Evolutionary conservation across 768 basidiomycete genomes (phyloP).

Genomic region (Pleurotus djamor): DNA sequence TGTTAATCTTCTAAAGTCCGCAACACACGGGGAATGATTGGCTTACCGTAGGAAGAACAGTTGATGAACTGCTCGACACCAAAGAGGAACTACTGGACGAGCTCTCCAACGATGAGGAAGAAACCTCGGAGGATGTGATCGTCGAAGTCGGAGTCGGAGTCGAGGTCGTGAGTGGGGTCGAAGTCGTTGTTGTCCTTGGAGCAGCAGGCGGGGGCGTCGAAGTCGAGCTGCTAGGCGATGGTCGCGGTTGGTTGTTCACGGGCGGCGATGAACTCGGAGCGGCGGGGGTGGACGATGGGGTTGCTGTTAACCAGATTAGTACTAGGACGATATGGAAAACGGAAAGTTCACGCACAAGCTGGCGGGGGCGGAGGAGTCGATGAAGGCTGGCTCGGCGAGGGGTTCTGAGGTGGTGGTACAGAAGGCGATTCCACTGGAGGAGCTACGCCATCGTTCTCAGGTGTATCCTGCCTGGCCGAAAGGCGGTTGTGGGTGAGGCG

Average conservation of each 20-base stretch:
- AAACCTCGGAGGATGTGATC: background rate
- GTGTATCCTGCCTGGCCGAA: background rate
- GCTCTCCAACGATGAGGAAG: background rate
- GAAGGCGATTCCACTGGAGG: background rate
- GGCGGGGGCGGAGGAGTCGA: background rate
- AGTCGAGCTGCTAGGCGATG: background rate
- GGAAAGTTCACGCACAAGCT: background rate
- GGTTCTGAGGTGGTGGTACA: background rate
- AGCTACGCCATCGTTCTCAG: background rate
- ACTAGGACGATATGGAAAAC: background rate
- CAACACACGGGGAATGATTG: too few species aligned
- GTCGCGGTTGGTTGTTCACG: background rate
- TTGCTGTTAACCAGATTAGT: background rate
- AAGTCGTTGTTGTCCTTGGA: background rate
- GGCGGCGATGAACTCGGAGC: background rate
- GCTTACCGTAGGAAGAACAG: background rate
- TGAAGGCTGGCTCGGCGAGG: background rate
- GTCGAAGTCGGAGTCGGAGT: background rate
- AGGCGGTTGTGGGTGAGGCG: conserved; percentile 2
- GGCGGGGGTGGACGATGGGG: background rate
- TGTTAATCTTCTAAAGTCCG: background rate
- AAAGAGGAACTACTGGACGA: background rate
- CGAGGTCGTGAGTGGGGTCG: background rate
- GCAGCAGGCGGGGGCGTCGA: background rate
- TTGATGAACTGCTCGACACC: background rate